A percentile compares a stretch with the other conserved stretches of the same genome.
These are phyloP conservation scores for Coemansia sp. DNA, from an alignment of 192 early-diverging fungal species.

Conservation along the genomic window DNA sequence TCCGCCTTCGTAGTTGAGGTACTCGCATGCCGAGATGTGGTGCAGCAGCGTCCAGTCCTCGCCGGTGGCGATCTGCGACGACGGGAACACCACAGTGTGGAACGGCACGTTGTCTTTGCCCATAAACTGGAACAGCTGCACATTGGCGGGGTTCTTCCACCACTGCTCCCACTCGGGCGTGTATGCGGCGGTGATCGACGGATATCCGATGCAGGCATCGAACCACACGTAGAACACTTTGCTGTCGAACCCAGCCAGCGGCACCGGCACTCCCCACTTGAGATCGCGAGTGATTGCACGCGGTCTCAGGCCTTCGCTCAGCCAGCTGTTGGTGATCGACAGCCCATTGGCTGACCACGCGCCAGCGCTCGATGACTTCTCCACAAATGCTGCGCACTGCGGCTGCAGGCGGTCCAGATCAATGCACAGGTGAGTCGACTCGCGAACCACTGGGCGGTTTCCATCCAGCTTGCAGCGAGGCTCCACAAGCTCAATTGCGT, in stretches of 20 bases:
- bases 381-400: conserved; percentile 73
- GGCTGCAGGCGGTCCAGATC: conserved; percentile 78
- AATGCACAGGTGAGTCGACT: conserved; percentile 90
- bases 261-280: conserved; percentile 97
- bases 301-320: conserved; percentile 87
- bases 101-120: conserved; percentile 99
- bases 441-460: conserved; percentile 72
- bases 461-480: conserved; percentile 94
- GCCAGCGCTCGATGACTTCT: conserved; percentile 69
- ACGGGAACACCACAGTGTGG: conserved; percentile 98
- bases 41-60: conserved; percentile 92
- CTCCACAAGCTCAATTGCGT: conserved; percentile 89
- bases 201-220: conserved; percentile 97
- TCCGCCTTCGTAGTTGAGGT: conserved; percentile 92
- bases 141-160: conserved; percentile 98
- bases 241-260: conserved; percentile 73
- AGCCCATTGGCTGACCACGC: conserved; percentile 87
- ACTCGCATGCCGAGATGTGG: conserved; percentile 92
- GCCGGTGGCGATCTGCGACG: conserved; percentile 76
- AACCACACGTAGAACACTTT: conserved; percentile 99
- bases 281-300: conserved; percentile 98
- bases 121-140: conserved; percentile 99
- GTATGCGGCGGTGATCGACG: conserved; percentile 96
- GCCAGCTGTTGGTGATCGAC: conserved; percentile 88
- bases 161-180: conserved; percentile 93